Percentiles rank a stretch among this genome's conserved stretches.
phyloP scores from a whole-genome alignment of 2,329 filamentous ascomycete species.

The Hypoxylon sp. region DNA sequence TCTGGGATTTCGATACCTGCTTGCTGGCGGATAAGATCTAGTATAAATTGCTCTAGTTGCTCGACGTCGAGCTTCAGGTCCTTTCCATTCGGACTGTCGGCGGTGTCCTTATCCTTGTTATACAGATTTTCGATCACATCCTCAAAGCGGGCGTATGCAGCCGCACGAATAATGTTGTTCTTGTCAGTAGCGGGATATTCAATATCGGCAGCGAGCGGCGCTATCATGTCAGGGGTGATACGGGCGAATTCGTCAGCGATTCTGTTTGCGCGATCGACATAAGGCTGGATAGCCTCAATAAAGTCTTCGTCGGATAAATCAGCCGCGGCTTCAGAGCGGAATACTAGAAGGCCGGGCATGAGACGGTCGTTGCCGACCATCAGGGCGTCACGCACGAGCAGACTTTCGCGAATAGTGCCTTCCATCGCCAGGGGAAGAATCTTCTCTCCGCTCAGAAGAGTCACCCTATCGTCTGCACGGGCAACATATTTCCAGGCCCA shows the following conservation, averaged over 20 bases:
- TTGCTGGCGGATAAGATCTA: conserved; percentile 51
- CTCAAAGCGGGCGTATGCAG: conserved; percentile 57
- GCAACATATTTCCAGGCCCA: conserved; percentile 58
- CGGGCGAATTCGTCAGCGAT: conserved; percentile 61
- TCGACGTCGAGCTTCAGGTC: conserved; percentile 44
- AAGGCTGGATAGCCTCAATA: conserved; percentile 57
- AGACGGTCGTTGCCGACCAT: conserved; percentile 56
- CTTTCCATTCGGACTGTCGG: conserved; percentile 13
- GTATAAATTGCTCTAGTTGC: conserved; percentile 55
- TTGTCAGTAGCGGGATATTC: conserved; percentile 62
- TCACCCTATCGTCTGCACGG: conserved; percentile 58
- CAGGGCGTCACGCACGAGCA: conserved; percentile 53
- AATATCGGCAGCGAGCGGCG: conserved; percentile 52
- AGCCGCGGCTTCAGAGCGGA: conserved; percentile 49
- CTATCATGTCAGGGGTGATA: conserved; percentile 60
- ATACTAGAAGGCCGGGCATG: conserved; percentile 53
- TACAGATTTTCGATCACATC: conserved; percentile 52
- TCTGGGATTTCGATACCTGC: conserved; percentile 54
- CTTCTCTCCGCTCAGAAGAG: conserved; percentile 59
- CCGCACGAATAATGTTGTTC: conserved; percentile 61
- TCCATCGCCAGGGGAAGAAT: conserved; percentile 57
- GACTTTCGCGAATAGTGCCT: conserved; percentile 53
- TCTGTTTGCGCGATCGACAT: conserved; percentile 57
- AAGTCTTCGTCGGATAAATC: conserved; percentile 54
- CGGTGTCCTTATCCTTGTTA: conserved; percentile 45